Evolutionary conservation across 345 rosid genomes (phyloP).

Genomic region (Corchorus capsularis): DNA sequence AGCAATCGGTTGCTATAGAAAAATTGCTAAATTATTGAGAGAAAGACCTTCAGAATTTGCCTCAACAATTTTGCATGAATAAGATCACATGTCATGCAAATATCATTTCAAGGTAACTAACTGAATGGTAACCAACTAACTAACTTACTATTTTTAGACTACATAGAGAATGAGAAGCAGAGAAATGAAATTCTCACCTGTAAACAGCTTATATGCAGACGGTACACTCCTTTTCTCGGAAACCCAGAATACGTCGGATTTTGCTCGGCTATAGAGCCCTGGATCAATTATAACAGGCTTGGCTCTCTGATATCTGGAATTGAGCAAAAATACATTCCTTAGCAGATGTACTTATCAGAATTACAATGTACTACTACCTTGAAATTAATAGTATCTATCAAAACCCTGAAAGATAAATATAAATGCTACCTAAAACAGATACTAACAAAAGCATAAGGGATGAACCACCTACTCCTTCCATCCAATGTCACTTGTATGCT

Average conservation of each 20-base stretch:
- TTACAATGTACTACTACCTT: background rate
- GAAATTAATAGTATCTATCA: background rate
- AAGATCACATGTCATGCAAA: background rate
- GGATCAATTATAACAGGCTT: slow-evolving; percentile 75
- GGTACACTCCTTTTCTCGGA: slow-evolving; percentile 56
- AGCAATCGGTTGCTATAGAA: background rate
- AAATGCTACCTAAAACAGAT: background rate
- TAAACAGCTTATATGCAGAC: slow-evolving; percentile 61
- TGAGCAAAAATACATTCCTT: slow-evolving; percentile 17
- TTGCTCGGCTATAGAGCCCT: slow-evolving; percentile 51
- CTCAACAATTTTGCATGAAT: background rate
- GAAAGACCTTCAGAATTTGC: background rate
- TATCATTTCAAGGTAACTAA: background rate
- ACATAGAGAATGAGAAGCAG: background rate
- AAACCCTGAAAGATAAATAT: background rate
- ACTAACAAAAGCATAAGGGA: slow-evolving; percentile 1
- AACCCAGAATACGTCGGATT: slow-evolving; percentile 68
- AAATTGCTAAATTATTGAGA: background rate
- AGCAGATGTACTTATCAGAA: slow-evolving; percentile 8
- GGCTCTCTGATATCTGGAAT: slow-evolving; percentile 63
- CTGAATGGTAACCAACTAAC: too few species aligned
- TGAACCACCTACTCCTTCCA: slow-evolving; percentile 77
- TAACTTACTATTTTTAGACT: background rate
- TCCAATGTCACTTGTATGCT: slow-evolving; percentile 83
- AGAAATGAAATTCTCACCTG: slow-evolving; percentile 42